These are phyloP conservation scores for Pelargonium fulgidum DNA, from an alignment of 441 rosid genomes.

Conservation along the genomic window DNA sequence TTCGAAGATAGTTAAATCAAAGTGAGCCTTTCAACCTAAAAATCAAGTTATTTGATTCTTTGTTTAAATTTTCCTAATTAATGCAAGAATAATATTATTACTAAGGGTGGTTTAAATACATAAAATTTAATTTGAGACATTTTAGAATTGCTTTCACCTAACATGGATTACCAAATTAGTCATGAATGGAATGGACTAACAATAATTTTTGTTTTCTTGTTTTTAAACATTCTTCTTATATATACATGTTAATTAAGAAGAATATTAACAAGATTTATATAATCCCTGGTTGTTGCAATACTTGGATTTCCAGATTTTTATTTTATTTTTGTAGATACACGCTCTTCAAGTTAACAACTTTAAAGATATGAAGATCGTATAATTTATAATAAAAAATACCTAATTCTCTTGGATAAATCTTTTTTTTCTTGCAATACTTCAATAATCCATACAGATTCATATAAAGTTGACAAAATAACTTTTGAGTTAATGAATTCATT, in stretches of 20 bases:
- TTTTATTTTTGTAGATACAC: too few relatives aligned
- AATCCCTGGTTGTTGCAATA: not conserved
- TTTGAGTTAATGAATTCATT: too few relatives aligned
- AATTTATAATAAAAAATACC: too few relatives aligned
- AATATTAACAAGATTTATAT: not conserved
- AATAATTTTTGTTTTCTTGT: not conserved
- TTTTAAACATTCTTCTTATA: not conserved
- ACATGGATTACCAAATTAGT: not conserved
- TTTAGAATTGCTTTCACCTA: constrained; percentile 5
- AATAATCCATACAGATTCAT: too few relatives aligned
- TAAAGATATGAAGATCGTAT: too few relatives aligned
- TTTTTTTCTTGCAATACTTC: too few relatives aligned
- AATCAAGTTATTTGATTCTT: not conserved
- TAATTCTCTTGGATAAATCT: too few relatives aligned
- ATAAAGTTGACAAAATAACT: too few relatives aligned
- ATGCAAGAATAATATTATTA: not conserved
- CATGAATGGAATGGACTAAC: constrained; percentile 3
- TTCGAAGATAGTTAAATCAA: not conserved
- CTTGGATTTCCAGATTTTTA: too few relatives aligned
- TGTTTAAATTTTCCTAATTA: not conserved
- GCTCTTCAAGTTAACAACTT: too few relatives aligned
- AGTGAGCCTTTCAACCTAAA: constrained; percentile 1
- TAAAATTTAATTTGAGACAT: not conserved
- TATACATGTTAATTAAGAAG: not conserved
- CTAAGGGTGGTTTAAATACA: not conserved